Evolutionary conservation across 2,329 filamentous ascomycete genomes (phyloP).

Genomic region (Calonectria honghensis): DNA sequence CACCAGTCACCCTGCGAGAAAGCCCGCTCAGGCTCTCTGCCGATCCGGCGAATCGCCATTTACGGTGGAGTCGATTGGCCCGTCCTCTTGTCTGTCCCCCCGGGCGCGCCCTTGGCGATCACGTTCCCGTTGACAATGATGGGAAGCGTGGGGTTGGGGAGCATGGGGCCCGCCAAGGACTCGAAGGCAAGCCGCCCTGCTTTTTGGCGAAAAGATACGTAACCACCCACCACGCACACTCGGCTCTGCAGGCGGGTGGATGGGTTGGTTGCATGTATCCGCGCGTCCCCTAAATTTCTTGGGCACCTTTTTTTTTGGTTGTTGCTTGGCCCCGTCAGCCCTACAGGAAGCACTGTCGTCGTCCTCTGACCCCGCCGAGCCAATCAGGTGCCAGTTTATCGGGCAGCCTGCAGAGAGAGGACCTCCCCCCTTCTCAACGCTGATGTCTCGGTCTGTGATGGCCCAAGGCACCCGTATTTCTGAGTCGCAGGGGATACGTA

Average conservation of each 20-base stretch:
- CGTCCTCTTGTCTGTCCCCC: not conserved
- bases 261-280: conserved; percentile 44
- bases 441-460: conserved; percentile 34
- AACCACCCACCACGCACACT: not conserved
- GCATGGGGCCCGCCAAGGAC: not conserved
- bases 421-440: conserved; percentile 36
- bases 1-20: not conserved
- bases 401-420: conserved; percentile 52
- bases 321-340: conserved; percentile 40
- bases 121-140: not conserved
- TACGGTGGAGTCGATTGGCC: not conserved
- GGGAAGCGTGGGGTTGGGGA: not conserved
- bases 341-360: conserved; percentile 37
- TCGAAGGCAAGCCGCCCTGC: not conserved
- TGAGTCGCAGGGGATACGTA: conserved; percentile 50
- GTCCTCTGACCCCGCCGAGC: conserved; percentile 39
- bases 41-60: not conserved
- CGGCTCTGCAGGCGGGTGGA: not conserved
- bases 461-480: conserved; percentile 58
- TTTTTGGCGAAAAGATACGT: not conserved
- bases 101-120: too few relatives aligned
- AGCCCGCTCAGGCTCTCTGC: too few relatives aligned
- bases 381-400: conserved; percentile 54
- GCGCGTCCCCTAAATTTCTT: conserved; percentile 32
- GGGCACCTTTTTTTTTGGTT: not conserved